Evolutionary conservation across 306 rosid genomes (phyloP).

Genomic region (Corylus heterophylla): DNA sequence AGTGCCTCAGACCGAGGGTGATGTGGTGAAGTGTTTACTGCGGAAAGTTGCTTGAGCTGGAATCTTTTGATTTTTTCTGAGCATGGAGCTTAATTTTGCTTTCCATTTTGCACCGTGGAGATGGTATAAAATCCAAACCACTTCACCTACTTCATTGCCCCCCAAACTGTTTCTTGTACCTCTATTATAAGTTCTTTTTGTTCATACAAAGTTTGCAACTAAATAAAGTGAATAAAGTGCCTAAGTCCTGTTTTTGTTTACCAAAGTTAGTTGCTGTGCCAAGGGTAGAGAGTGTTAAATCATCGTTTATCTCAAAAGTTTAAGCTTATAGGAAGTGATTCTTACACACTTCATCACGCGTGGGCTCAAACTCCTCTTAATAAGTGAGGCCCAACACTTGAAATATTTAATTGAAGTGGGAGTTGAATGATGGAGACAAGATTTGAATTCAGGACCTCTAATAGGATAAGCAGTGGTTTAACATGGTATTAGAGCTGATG

Average conservation of each 20-base stretch:
- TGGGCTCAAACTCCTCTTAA: too few species aligned
- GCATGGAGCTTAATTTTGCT: neutral
- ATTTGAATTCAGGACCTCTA: too few species aligned
- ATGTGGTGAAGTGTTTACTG: neutral
- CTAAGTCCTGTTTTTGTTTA: neutral
- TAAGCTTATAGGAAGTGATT: too few species aligned
- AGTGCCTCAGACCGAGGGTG: neutral
- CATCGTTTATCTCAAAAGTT: too few species aligned
- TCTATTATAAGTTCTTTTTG: slow-evolving; percentile 3
- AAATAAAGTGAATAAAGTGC: neutral
- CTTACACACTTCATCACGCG: too few species aligned
- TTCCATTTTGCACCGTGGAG: neutral
- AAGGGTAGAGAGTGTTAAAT: neutral
- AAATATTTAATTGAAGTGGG: too few species aligned
- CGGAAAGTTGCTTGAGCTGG: neutral
- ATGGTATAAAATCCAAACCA: neutral
- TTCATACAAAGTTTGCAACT: neutral
- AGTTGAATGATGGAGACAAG: too few species aligned
- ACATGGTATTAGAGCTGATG: too few species aligned
- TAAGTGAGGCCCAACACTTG: too few species aligned
- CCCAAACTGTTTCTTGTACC: neutral
- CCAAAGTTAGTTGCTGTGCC: neutral
- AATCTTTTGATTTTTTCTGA: neutral
- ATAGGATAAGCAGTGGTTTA: too few species aligned
- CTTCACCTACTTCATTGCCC: neutral